Percentiles rank a stretch among this genome's conserved stretches.
Conservation (phyloP, 2,329 filamentous ascomycete genomes). For the Scedosporium dehoogii region DNA sequence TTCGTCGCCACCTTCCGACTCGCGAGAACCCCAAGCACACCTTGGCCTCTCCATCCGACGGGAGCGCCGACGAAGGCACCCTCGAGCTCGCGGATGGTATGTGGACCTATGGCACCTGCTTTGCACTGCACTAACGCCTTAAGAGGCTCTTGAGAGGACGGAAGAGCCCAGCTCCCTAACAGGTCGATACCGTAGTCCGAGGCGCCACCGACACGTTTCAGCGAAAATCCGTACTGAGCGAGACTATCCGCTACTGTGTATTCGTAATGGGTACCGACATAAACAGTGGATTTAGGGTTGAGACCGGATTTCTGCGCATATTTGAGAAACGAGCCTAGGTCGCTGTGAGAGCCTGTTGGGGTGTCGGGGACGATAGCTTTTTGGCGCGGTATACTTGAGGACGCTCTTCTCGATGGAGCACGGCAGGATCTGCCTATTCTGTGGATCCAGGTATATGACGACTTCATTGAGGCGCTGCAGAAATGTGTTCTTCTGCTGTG, state of each 20-base stretch:
- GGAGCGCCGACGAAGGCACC: slow-evolving; percentile 70
- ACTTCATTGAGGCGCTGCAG: not conserved
- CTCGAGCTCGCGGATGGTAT: slow-evolving; percentile 63
- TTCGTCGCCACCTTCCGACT: slow-evolving; percentile 62
- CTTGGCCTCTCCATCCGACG: slow-evolving; percentile 55
- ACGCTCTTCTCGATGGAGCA: not conserved
- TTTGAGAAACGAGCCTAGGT: slow-evolving; percentile 53
- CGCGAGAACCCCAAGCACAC: slow-evolving; percentile 62
- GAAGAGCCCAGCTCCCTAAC: slow-evolving; percentile 58
- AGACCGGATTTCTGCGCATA: slow-evolving; percentile 51
- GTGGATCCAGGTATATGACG: not conserved
- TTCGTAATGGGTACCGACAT: slow-evolving; percentile 67
- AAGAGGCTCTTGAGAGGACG: slow-evolving; percentile 25
- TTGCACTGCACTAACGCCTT: slow-evolving; percentile 61
- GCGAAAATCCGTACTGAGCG: slow-evolving; percentile 49
- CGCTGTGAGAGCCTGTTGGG: slow-evolving; percentile 44
- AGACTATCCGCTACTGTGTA: slow-evolving; percentile 54
- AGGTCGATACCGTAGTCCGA: slow-evolving; percentile 68
- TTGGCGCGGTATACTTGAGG: not conserved
- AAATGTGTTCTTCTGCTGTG: not conserved
- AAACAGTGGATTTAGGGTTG: slow-evolving; percentile 46
- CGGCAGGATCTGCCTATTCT: not conserved
- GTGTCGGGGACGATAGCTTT: slow-evolving; percentile 24
- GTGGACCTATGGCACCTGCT: slow-evolving; percentile 44
- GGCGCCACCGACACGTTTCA: slow-evolving; percentile 54